Base-by-base conservation (phyloP, 805 yeast species). In the Schwanniomyces pseudopolymorphus region DNA sequence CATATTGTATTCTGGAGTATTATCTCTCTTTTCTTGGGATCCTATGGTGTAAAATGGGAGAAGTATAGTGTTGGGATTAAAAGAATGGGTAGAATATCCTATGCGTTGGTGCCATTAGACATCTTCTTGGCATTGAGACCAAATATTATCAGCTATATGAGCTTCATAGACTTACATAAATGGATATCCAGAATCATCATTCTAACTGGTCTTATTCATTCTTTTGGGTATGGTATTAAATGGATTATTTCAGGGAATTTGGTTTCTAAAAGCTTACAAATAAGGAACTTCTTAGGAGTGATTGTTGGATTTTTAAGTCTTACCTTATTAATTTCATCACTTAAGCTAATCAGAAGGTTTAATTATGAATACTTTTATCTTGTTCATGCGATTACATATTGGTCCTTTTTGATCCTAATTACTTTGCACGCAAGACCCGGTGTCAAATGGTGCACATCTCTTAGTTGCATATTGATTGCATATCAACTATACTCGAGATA, bases 361-460 rank as follows among this genome's bases (percentile, higher is more conserved):
- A 59, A 66, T 44, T 87, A 87, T 60, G 64, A 64, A 16, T 49
- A 66, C 0, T 87, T 87, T 56, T 86, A 83, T 58, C 40, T 79
- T 2, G 50, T 74, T 16, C 95, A 87, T 60, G 77, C 81, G 44
- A 28, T 79, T 3, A 69, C 80, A 2, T 72, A 80, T 7, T 67
- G 79, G 64, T 25, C 66, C 1, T 70, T 77, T 45, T 62, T 83
- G 4, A 52, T 71, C 1, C 52, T 80, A 20, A 71, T 80, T 4
- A 70, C 74, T 1, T 67, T 77, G 43, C 95, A 87, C 63, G 87
- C 94, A 1, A 75, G 92, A 49, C 92, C 92, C 0, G 83, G 84
- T 0, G 87, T 85, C 1, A 54, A 43, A 3, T 7, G 19, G 6
- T 33, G 54, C 8, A 48, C 63, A 3, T 26, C 51, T 2, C n/a